Conservation (phyloP, 371 early-diverging fungal genomes). For the Saksenaea vasiformis region DNA sequence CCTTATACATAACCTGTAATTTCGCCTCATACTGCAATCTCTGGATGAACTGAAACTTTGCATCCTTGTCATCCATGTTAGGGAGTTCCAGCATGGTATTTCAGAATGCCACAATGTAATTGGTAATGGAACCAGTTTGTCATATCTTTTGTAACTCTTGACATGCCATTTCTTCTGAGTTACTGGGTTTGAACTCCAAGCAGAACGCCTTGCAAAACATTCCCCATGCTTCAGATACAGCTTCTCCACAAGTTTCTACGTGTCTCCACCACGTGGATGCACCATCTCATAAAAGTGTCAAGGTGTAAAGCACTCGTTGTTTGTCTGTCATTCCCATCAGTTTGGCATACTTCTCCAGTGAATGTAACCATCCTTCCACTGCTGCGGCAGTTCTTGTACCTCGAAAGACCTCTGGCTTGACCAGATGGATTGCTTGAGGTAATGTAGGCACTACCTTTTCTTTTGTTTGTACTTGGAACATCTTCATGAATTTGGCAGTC, state of each 20-base stretch:
- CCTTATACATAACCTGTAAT: constrained; percentile 8
- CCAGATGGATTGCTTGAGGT: too few relatives aligned
- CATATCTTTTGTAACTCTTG: neutral
- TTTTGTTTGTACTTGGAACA: too few relatives aligned
- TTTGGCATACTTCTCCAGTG: neutral
- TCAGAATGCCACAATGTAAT: constrained; percentile 9
- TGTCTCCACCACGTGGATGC: constrained; percentile 8
- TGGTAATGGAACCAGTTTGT: neutral
- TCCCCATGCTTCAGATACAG: neutral
- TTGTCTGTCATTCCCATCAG: neutral
- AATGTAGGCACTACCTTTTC: too few relatives aligned
- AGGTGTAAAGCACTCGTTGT: neutral
- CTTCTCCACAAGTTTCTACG: neutral
- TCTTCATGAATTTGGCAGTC: too few relatives aligned
- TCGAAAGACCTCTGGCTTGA: constrained; percentile 4
- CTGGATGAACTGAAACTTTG: constrained; percentile 6
- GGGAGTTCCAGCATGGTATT: constrained; percentile 15
- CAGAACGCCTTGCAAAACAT: neutral
- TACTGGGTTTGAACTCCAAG: constrained; percentile 2
- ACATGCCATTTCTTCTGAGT: neutral
- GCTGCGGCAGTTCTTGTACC: constrained; percentile 1
- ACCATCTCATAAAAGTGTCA: neutral
- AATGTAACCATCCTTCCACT: constrained; percentile 10
- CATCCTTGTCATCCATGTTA: constrained; percentile 14
- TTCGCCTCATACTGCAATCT: constrained; percentile 7